Percentiles rank a stretch among this genome's conserved stretches.
Conservation (phyloP, 1,284 basidiomycete species). For the Boletus hoseneyae region DNA sequence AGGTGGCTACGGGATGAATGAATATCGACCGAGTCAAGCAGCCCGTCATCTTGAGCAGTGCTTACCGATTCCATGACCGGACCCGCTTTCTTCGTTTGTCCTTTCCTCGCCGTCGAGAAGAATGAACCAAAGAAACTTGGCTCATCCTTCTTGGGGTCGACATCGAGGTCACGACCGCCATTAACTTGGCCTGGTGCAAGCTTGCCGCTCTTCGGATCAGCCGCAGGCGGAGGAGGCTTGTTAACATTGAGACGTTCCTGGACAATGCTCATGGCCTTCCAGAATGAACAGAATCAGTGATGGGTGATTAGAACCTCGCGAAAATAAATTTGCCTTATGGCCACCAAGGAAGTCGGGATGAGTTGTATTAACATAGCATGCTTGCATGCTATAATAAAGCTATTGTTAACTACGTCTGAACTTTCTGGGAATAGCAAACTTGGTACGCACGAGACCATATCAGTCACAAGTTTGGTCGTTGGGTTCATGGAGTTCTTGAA, state of each 20-base stretch:
- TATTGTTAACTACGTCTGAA: neutral
- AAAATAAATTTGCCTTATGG: constrained; percentile 61
- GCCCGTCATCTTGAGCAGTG: neutral
- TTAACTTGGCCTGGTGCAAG: constrained; percentile 66
- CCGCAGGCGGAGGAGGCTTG: constrained; percentile 60
- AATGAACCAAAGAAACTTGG: constrained; percentile 95
- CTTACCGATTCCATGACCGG: constrained; percentile 78
- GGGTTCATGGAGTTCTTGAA: constrained; percentile 94
- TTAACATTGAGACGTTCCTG: constrained; percentile 79
- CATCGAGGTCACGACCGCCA: constrained; percentile 92
- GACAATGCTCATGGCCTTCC: constrained; percentile 85
- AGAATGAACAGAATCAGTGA: constrained; percentile 7
- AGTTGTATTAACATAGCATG: constrained; percentile 98
- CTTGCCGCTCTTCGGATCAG: constrained; percentile 72
- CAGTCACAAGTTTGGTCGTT: constrained; percentile 91
- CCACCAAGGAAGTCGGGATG: constrained; percentile 98
- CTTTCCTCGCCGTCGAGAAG: constrained; percentile 78
- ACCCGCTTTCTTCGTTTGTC: constrained; percentile 63
- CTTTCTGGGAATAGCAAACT: neutral
- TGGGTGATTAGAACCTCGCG: neutral
- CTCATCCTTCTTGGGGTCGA: constrained; percentile 86
- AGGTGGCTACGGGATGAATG: constrained; percentile 58
- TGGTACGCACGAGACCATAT: constrained; percentile 76
- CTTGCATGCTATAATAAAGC: constrained; percentile 73
- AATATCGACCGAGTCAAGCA: neutral